These are phyloP conservation scores for Botrytis hyacinthi DNA, from an alignment of 2,329 filamentous ascomycete species.

Conservation along the genomic window DNA sequence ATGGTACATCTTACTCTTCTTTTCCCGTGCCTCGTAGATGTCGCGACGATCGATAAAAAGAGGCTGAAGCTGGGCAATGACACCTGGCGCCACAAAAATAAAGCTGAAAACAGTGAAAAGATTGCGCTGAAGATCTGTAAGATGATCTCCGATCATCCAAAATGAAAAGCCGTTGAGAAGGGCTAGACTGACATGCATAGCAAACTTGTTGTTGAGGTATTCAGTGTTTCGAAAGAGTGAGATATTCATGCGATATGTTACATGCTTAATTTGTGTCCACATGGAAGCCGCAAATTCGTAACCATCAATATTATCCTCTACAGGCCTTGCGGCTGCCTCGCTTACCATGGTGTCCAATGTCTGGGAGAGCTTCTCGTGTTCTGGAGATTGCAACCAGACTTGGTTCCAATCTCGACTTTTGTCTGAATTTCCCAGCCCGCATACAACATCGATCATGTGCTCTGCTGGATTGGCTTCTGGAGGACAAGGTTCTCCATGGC, in stretches of 20 bases:
- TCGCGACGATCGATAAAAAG: slow-evolving; percentile 56
- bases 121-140: slow-evolving; percentile 53
- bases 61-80: slow-evolving; percentile 58
- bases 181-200: slow-evolving; percentile 52
- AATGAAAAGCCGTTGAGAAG: slow-evolving; percentile 63
- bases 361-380: slow-evolving; percentile 51
- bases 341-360: slow-evolving; percentile 59
- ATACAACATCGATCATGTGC: slow-evolving; percentile 46
- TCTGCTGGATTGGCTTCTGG: slow-evolving; percentile 45
- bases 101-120: slow-evolving; percentile 63
- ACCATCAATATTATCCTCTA: slow-evolving; percentile 42
- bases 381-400: slow-evolving; percentile 61
- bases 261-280: slow-evolving; percentile 43
- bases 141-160: slow-evolving; percentile 55
- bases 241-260: slow-evolving; percentile 38
- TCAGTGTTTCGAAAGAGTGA: slow-evolving; percentile 65
- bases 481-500: slow-evolving; percentile 40
- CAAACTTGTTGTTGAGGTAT: slow-evolving; percentile 49
- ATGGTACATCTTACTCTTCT: slow-evolving; percentile 61
- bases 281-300: slow-evolving; percentile 53
- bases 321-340: slow-evolving; percentile 42
- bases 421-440: slow-evolving; percentile 45
- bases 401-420: slow-evolving; percentile 64
- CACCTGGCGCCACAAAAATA: slow-evolving; percentile 58
- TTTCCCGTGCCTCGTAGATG: slow-evolving; percentile 58